Evolutionary conservation across 306 rosid genomes (phyloP).

Genomic region (Gastrolobium villosum): DNA sequence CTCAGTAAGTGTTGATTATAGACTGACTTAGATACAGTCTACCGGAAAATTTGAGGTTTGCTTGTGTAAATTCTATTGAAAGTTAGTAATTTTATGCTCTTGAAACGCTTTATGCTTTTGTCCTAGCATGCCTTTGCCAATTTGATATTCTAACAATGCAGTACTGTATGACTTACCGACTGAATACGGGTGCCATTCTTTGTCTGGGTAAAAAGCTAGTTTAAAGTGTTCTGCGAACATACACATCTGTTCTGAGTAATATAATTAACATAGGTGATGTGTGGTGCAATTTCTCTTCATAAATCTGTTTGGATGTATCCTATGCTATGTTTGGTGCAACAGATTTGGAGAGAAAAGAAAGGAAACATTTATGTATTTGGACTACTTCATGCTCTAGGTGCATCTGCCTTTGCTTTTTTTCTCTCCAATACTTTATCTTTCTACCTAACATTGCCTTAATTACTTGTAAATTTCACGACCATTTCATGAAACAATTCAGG

Average conservation of each 20-base stretch:
- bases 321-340: neutral
- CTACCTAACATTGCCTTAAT: neutral
- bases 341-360: neutral
- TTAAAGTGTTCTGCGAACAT: neutral
- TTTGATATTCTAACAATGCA: neutral
- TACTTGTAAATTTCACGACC: conserved; percentile 7
- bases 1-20: neutral
- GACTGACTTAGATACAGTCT: neutral
- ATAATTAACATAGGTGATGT: neutral
- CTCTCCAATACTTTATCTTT: neutral
- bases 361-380: conserved; percentile 1
- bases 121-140: neutral
- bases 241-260: conserved; percentile 5
- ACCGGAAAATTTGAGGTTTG: neutral
- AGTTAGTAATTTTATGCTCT: neutral
- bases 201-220: neutral
- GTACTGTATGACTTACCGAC: neutral
- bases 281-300: neutral
- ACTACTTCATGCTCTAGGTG: conserved; percentile 10
- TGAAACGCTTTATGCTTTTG: neutral
- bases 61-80: neutral
- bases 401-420: neutral
- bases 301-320: neutral
- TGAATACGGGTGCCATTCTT: neutral
- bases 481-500: neutral